These are phyloP conservation scores for Mycena albidolilacea DNA, from an alignment of 768 basidiomycete species.

Conservation along the genomic window DNA sequence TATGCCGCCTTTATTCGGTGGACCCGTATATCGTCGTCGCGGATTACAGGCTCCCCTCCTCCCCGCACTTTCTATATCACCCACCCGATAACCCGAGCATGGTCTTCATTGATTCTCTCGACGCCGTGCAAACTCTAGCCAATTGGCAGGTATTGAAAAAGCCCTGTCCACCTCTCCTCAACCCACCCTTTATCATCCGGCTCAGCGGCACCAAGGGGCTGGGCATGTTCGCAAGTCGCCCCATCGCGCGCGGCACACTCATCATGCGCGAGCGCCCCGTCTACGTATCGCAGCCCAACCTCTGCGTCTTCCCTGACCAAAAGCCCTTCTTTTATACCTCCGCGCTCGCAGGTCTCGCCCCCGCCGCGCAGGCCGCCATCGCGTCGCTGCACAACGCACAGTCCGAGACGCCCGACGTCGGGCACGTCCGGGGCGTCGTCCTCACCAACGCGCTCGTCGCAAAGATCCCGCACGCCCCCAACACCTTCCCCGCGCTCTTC, in stretches of 20 bases:
- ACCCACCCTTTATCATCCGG: slow-evolving; percentile 26
- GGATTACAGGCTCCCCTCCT: slow-evolving; percentile 7
- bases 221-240: slow-evolving; percentile 37
- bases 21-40: slow-evolving; percentile 25
- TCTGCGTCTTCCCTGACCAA: slow-evolving; percentile 16
- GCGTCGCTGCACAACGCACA: slow-evolving; percentile 27
- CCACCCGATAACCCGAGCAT: slow-evolving; percentile 26
- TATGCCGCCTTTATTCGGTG: slow-evolving; percentile 13
- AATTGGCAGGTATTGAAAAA: slow-evolving; percentile 17
- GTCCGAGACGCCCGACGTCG: background rate
- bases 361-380: slow-evolving; percentile 26
- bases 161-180: background rate
- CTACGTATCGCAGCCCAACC: slow-evolving; percentile 20
- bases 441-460: slow-evolving; percentile 35
- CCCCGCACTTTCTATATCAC: slow-evolving; percentile 18
- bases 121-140: slow-evolving; percentile 20
- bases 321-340: slow-evolving; percentile 10
- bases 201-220: slow-evolving; percentile 22
- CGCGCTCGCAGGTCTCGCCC: slow-evolving; percentile 27
- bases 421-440: slow-evolving; percentile 21
- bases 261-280: slow-evolving; percentile 37
- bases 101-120: slow-evolving; percentile 23
- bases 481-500: slow-evolving; percentile 25
- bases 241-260: slow-evolving; percentile 32
- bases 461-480: slow-evolving; percentile 4